Evolutionary conservation across 441 rosid species (phyloP), one percentile per base, ranked within the genome.

Genomic region (Populus hybrid): DNA sequence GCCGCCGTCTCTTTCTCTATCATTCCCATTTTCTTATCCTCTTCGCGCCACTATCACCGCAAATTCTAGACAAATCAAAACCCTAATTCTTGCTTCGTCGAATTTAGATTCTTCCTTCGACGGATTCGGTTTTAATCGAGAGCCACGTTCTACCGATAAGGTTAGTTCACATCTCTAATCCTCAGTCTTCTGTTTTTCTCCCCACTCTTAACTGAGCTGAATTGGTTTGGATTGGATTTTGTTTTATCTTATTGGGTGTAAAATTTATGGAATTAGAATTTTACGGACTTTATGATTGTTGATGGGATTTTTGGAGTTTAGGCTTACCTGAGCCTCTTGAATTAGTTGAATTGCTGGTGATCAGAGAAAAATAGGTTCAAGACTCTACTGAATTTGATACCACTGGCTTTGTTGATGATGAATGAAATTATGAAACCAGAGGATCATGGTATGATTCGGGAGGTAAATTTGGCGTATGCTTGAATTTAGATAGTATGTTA

Each of bases 21-120:
- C 61, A 53, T 53, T 35, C 46, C 70, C 81, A 72, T 78, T 46
- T 64, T 68, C 87, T 69, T 78, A 65, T 75, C 80, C 36, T 82
- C 82, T 74, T 73, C 78, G 64, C 6, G 65, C 74, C 32, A 24
- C 69, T 36, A 18, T 79, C 35, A 6, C 79, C 74, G 32, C 75
- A 10, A 72, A n/a, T 53, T 77, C 81, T 72, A 71, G 88, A 65
- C 84, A 83, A 61, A 71, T 71, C 70, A 83, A 85, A 64, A 69
- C 77, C 50, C 75, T 71, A 14, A 73, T 81, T 65, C 74, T 82
- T 63, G 82, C 89, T 6, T 63, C 88, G 20, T 28, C 88, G 10
- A 50, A 78, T 71, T 84, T 91, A n/a, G 78, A 88, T 5, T 82
- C 90, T 73, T 73, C 88, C 67, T 88, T 77, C 59, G 89, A 83